Conservation (phyloP, 441 rosid genomes). For the Sinapis alba region DNA sequence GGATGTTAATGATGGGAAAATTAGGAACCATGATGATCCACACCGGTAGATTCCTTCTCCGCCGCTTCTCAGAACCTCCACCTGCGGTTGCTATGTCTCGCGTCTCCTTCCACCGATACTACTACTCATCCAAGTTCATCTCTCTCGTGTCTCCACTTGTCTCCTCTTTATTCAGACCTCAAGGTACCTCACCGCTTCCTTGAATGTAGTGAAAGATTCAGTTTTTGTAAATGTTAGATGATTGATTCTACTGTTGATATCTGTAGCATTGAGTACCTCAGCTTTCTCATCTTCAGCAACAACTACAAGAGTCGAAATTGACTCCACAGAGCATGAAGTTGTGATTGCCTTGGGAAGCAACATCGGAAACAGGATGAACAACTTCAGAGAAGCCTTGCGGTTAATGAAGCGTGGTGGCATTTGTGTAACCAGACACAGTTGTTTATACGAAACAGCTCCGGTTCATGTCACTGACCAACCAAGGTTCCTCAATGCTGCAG, state of each 20-base stretch:
- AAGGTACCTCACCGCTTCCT: slow-evolving; percentile 15
- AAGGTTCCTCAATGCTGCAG: slow-evolving; percentile 84
- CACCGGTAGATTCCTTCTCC: slow-evolving; percentile 28
- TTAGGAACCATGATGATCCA: slow-evolving; percentile 2
- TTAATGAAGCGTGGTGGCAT: slow-evolving; percentile 71
- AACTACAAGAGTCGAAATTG: slow-evolving; percentile 48
- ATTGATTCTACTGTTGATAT: slow-evolving; percentile 12
- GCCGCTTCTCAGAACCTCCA: slow-evolving; percentile 15
- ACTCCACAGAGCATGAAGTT: slow-evolving; percentile 76
- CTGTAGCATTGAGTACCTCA: slow-evolving; percentile 42
- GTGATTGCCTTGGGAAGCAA: slow-evolving; percentile 95
- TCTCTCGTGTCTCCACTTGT: slow-evolving; percentile 18
- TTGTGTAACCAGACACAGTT: slow-evolving; percentile 65
- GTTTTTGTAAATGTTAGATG: not conserved
- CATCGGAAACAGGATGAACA: slow-evolving; percentile 75
- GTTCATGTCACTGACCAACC: slow-evolving; percentile 96
- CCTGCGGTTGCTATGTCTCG: not conserved
- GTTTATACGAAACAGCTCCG: slow-evolving; percentile 91
- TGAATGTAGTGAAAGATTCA: not conserved
- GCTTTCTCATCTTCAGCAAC: slow-evolving; percentile 48
- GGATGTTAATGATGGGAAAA: not conserved
- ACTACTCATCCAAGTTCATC: slow-evolving; percentile 22
- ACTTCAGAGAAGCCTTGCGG: slow-evolving; percentile 67
- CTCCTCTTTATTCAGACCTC: not conserved
- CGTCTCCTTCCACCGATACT: slow-evolving; percentile 25